Evolutionary conservation across 805 yeast species (phyloP).

Genomic region (Cyberlindnera sargentensis): DNA sequence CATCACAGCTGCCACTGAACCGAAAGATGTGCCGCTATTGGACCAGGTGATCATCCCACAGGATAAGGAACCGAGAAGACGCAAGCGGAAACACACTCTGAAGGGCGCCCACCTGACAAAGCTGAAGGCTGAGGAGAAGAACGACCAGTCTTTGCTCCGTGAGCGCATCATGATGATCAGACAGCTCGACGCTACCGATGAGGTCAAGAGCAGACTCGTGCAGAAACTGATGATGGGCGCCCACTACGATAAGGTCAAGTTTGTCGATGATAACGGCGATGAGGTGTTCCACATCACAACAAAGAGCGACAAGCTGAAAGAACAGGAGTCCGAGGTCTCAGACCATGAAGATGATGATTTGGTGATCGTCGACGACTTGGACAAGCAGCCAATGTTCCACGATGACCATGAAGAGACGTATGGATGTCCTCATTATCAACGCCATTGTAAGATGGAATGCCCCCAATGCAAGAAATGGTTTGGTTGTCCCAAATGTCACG

Average conservation of each 20-base stretch:
- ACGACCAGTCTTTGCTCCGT: conserved; percentile 32
- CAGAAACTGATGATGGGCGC: conserved; percentile 67
- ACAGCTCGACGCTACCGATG: conserved; percentile 16
- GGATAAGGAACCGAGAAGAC: conserved; percentile 26
- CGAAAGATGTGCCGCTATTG: conserved; percentile 40
- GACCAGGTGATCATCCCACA: conserved; percentile 47
- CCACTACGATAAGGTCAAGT: conserved; percentile 41
- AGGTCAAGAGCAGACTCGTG: conserved; percentile 30
- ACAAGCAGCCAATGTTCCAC: conserved; percentile 41
- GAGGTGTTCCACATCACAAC: conserved; percentile 22
- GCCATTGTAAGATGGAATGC: conserved; percentile 82
- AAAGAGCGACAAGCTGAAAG: not conserved
- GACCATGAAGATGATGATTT: conserved; percentile 4
- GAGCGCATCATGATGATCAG: conserved; percentile 38
- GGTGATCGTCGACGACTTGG: conserved; percentile 38
- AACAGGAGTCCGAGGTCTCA: conserved; percentile 2
- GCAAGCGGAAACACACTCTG: conserved; percentile 8
- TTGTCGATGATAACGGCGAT: conserved; percentile 23
- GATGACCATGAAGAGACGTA: conserved; percentile 36
- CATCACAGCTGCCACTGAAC: conserved; percentile 40
- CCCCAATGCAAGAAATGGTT: conserved; percentile 68
- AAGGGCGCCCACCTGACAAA: conserved; percentile 9
- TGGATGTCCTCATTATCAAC: conserved; percentile 80
- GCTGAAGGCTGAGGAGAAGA: conserved; percentile 14
- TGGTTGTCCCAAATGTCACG: conserved; percentile 84